Evolutionary conservation across 768 basidiomycete species (phyloP).

Genomic region (Sutorius australiensis): DNA sequence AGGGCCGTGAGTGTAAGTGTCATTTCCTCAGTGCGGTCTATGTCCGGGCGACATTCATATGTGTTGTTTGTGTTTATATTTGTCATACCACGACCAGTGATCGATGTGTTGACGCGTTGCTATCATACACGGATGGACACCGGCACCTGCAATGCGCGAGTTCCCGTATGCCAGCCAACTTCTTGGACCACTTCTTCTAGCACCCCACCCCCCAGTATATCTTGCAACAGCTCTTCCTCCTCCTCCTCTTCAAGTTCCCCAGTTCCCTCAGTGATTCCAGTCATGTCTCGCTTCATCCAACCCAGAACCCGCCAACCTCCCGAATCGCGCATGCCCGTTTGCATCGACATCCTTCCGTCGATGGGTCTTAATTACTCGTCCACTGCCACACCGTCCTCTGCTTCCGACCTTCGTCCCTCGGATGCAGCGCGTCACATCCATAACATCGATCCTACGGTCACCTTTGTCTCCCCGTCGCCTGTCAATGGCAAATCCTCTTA

Average conservation of each 20-base stretch:
- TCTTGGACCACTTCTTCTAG: constrained; percentile 12
- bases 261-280: constrained; percentile 8
- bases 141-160: constrained; percentile 19
- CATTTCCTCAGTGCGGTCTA: constrained; percentile 18
- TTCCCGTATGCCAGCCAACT: constrained; percentile 14
- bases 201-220: constrained; percentile 25
- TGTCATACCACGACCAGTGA: constrained; percentile 27
- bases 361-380: neutral
- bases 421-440: constrained; percentile 48
- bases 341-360: constrained; percentile 32
- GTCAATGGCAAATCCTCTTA: constrained; percentile 54
- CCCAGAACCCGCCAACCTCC: constrained; percentile 21
- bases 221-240: constrained; percentile 21
- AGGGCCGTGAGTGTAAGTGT: constrained; percentile 65
- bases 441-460: constrained; percentile 64
- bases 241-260: constrained; percentile 20
- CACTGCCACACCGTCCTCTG: neutral
- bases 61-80: constrained; percentile 29
- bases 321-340: constrained; percentile 30
- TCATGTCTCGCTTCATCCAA: constrained; percentile 22
- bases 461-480: constrained; percentile 49
- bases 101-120: constrained; percentile 34
- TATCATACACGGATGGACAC: constrained; percentile 27
- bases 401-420: neutral
- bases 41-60: constrained; percentile 27